Percentiles rank a stretch among this genome's conserved stretches.
Conservation (phyloP, 352 stramenopile genomes). For the Phytopythium cucurbitacearum region DNA sequence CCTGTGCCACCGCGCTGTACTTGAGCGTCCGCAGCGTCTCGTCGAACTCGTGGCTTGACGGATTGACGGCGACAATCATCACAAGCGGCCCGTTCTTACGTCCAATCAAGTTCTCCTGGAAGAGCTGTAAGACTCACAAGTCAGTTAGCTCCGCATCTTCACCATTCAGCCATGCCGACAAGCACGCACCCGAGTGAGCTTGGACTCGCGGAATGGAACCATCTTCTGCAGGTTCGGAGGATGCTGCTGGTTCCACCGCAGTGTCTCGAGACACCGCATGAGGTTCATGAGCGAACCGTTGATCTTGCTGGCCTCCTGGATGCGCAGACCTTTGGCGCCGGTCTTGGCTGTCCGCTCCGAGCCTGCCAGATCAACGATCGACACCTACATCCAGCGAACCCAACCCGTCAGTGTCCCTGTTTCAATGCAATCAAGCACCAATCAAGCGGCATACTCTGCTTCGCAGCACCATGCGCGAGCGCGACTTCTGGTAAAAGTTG, state of each 20-base stretch:
- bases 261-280: slow-evolving; percentile 94
- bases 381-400: slow-evolving; percentile 46
- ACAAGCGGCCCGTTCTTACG: slow-evolving; percentile 81
- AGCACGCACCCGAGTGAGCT: slow-evolving; percentile 83
- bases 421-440: background rate
- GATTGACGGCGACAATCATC: slow-evolving; percentile 98
- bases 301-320: slow-evolving; percentile 98
- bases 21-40: slow-evolving; percentile 95
- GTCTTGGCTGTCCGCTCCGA: slow-evolving; percentile 75
- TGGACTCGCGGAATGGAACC: slow-evolving; percentile 97
- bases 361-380: slow-evolving; percentile 95
- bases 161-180: background rate
- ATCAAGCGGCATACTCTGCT: slow-evolving; percentile 15
- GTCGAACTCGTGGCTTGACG: slow-evolving; percentile 91
- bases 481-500: slow-evolving; percentile 49
- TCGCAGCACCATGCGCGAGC: slow-evolving; percentile 14
- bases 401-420: background rate
- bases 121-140: slow-evolving; percentile 55
- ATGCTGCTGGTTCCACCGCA: slow-evolving; percentile 91
- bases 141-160: background rate
- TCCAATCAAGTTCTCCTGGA: slow-evolving; percentile 92
- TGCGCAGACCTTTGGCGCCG: slow-evolving; percentile 76
- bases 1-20: slow-evolving; percentile 91
- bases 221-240: slow-evolving; percentile 75
- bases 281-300: slow-evolving; percentile 98